A percentile compares a stretch with the other conserved stretches of the same genome.
phyloP scores from a whole-genome alignment of 257 asterid species.

The Fraxinus anomala region DNA sequence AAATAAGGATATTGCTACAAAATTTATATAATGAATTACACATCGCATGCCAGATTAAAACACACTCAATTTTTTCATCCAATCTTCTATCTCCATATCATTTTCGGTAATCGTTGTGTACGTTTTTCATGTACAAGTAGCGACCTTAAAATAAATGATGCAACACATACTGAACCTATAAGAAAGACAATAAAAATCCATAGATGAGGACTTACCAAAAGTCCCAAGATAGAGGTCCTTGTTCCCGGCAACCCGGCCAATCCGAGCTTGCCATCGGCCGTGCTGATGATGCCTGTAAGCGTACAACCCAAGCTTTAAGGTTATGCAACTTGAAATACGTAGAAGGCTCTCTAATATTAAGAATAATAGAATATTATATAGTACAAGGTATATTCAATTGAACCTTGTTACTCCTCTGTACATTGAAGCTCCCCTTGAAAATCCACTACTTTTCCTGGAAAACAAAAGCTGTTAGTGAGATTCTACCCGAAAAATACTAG shows the following conservation, averaged over 20 bases:
- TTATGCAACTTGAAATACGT: not conserved
- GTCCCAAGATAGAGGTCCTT: constrained; percentile 77
- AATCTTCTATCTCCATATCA: too few relatives aligned
- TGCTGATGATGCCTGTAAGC: constrained; percentile 67
- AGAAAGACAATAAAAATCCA: not conserved
- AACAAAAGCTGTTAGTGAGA: not conserved
- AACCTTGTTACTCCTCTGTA: constrained; percentile 81
- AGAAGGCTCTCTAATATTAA: not conserved
- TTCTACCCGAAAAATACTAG: not conserved
- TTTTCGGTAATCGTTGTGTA: too few relatives aligned
- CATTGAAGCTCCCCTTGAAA: constrained; percentile 75
- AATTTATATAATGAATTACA: too few relatives aligned
- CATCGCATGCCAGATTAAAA: too few relatives aligned
- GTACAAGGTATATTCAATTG: not conserved
- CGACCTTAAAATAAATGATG: not conserved
- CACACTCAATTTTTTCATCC: too few relatives aligned
- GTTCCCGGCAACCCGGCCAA: constrained; percentile 80
- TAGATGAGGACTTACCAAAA: constrained; percentile 45
- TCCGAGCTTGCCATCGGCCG: constrained; percentile 82
- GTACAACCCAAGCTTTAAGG: not conserved
- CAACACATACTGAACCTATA: not conserved
- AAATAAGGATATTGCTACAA: too few relatives aligned
- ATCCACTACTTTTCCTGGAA: constrained; percentile 69
- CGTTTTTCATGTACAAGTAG: too few relatives aligned
- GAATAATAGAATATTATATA: not conserved